These are phyloP conservation scores for Pseudogymnoascus sp. DNA, from an alignment of 2,329 filamentous ascomycete genomes.

Conservation along the genomic window DNA sequence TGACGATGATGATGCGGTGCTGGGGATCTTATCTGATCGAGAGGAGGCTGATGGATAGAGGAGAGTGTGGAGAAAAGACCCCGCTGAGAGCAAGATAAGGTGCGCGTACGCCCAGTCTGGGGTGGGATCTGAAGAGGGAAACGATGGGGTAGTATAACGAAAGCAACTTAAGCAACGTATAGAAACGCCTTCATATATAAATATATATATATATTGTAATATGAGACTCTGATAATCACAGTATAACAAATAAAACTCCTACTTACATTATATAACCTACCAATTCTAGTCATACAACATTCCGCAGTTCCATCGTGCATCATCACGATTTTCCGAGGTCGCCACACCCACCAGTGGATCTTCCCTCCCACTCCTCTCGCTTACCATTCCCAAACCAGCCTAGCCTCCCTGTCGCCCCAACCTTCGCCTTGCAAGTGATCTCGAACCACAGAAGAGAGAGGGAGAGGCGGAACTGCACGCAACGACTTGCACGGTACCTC, in stretches of 20 bases:
- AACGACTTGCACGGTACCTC: neutral
- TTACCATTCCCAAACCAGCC: neutral
- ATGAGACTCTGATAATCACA: neutral
- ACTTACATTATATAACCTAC: neutral
- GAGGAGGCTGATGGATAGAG: neutral
- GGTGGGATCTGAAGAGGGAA: neutral
- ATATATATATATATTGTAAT: neutral
- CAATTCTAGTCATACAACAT: neutral
- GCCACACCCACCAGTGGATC: neutral
- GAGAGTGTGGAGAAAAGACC: neutral
- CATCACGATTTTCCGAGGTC: neutral
- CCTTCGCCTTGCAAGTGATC: neutral
- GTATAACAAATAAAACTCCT: neutral
- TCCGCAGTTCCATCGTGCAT: neutral
- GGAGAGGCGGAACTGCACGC: neutral
- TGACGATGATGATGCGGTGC: neutral
- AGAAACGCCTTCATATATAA: neutral
- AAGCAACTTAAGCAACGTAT: neutral
- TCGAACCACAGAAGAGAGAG: neutral
- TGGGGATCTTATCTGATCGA: neutral
- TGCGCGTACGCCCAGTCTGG: neutral
- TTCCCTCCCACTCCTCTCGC: neutral
- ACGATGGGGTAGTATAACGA: neutral
- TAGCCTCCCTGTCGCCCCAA: neutral
- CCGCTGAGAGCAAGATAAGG: neutral